Evolutionary conservation across 208 protist genomes (phyloP).

Genomic region (Acanthamoeba lugdunensis): DNA sequence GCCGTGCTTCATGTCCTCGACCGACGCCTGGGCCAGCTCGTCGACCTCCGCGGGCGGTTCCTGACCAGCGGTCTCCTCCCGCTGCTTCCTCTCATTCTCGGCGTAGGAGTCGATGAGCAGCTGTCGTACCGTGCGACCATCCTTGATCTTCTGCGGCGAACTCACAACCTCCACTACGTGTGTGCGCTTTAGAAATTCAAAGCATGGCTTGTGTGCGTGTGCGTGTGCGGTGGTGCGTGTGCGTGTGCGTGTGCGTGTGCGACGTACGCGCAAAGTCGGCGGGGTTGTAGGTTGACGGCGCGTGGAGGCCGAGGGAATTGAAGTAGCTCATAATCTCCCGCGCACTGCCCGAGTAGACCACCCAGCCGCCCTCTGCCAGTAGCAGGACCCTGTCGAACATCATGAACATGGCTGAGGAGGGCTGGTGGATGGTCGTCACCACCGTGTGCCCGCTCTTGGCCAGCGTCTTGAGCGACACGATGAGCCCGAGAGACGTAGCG

Average conservation of each 20-base stretch:
- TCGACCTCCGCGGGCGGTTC: too few relatives aligned
- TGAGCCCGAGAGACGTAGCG: conserved; percentile 88
- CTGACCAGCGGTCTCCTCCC: background rate
- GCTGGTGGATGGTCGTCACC: conserved; percentile 94
- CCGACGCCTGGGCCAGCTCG: background rate
- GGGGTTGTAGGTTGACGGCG: conserved; percentile 66
- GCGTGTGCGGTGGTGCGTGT: background rate
- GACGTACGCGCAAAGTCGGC: background rate
- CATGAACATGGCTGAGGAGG: conserved; percentile 90
- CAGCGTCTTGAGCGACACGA: conserved; percentile 88
- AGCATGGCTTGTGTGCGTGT: background rate
- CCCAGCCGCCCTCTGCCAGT: conserved; percentile 59
- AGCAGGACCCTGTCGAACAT: conserved; percentile 75
- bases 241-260: background rate
- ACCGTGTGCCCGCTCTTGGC: conserved; percentile 89
- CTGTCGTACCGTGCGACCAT: conserved; percentile 63
- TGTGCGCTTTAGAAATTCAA: background rate
- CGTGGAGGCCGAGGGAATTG: conserved; percentile 54
- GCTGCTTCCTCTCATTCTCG: conserved; percentile 7
- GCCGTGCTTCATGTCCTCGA: conserved; percentile 59
- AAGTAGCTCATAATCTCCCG: conserved; percentile 60
- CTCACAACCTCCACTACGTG: conserved; percentile 68
- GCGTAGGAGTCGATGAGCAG: conserved; percentile 57
- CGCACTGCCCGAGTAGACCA: conserved; percentile 42
- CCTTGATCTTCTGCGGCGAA: conserved; percentile 19